These are phyloP conservation scores for Xylaria digitata DNA, from an alignment of 2,329 filamentous ascomycete species.

Conservation along the genomic window DNA sequence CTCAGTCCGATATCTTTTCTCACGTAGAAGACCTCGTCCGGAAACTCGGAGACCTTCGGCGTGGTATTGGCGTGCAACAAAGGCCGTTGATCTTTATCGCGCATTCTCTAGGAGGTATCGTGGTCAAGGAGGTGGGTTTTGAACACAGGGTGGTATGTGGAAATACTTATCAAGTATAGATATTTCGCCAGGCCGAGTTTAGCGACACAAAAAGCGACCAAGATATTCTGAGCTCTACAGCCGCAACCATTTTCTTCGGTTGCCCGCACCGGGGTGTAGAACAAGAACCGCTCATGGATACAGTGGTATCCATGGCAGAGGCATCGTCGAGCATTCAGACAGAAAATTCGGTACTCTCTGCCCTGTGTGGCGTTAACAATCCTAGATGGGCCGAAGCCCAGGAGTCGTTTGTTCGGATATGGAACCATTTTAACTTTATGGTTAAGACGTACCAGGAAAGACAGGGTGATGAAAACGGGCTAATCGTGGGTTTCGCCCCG, in stretches of 20 bases:
- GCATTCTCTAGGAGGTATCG: slow-evolving; percentile 34
- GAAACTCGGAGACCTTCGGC: slow-evolving; percentile 21
- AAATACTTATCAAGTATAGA: slow-evolving; percentile 29
- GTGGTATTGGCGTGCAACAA: slow-evolving; percentile 6
- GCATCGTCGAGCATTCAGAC: slow-evolving; percentile 8
- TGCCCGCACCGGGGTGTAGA: slow-evolving; percentile 28
- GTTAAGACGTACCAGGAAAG: slow-evolving; percentile 35
- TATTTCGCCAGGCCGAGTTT: slow-evolving; percentile 29
- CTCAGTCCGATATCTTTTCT: slow-evolving; percentile 32
- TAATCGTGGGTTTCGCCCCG: slow-evolving; percentile 11
- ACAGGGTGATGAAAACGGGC: background rate
- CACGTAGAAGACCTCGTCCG: slow-evolving; percentile 31
- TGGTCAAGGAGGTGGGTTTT: slow-evolving; percentile 34
- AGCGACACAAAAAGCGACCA: slow-evolving; percentile 12
- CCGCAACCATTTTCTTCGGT: slow-evolving; percentile 33
- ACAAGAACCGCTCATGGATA: slow-evolving; percentile 12
- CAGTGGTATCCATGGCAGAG: slow-evolving; percentile 26
- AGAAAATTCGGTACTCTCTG: slow-evolving; percentile 19
- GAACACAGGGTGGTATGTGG: background rate
- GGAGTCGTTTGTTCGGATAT: slow-evolving; percentile 31
- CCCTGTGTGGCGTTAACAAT: slow-evolving; percentile 30
- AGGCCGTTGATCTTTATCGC: slow-evolving; percentile 32
- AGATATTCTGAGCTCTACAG: slow-evolving; percentile 30
- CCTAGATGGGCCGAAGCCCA: slow-evolving; percentile 21
- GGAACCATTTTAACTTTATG: slow-evolving; percentile 35